phyloP scores from a whole-genome alignment of 2,329 filamentous ascomycete species.

The Blastomyces percursus region DNA sequence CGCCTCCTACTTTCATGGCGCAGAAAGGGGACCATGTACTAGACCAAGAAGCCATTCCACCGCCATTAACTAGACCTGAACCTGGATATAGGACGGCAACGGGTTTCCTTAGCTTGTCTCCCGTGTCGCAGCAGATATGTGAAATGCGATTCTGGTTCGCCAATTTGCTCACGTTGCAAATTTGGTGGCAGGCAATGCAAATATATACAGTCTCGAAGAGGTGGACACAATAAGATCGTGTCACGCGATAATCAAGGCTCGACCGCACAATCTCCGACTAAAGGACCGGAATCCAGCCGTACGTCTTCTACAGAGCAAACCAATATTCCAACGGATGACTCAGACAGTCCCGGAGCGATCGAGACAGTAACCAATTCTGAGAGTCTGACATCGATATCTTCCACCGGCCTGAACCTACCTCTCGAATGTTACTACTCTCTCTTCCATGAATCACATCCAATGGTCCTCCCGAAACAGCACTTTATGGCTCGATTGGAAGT shows the following conservation, averaged over 20 bases:
- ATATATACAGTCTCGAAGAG: conserved; percentile 41
- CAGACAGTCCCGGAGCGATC: not conserved
- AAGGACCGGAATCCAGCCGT: conserved; percentile 2
- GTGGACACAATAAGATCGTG: conserved; percentile 17
- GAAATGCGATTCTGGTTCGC: conserved; percentile 39
- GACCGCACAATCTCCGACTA: conserved; percentile 13
- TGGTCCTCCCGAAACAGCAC: conserved; percentile 18
- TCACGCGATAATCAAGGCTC: conserved; percentile 12
- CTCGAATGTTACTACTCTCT: conserved; percentile 23
- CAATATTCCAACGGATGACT: not conserved
- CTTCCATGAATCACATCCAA: conserved; percentile 25
- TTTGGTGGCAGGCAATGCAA: conserved; percentile 36
- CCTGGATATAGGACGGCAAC: conserved; percentile 1
- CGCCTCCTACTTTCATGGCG: not conserved
- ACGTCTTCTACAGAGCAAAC: not conserved
- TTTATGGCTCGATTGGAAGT: conserved; percentile 8
- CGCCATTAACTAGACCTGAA: not conserved
- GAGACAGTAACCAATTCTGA: not conserved
- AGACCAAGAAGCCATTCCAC: not conserved
- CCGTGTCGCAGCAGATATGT: conserved; percentile 33
- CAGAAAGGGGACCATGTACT: not conserved
- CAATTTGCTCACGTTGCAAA: conserved; percentile 34
- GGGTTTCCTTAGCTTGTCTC: conserved; percentile 18
- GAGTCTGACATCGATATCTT: not conserved
- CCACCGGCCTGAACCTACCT: not conserved